phyloP scores from a whole-genome alignment of 2,329 filamentous ascomycete species.

The Colletotrichum caudatum region DNA sequence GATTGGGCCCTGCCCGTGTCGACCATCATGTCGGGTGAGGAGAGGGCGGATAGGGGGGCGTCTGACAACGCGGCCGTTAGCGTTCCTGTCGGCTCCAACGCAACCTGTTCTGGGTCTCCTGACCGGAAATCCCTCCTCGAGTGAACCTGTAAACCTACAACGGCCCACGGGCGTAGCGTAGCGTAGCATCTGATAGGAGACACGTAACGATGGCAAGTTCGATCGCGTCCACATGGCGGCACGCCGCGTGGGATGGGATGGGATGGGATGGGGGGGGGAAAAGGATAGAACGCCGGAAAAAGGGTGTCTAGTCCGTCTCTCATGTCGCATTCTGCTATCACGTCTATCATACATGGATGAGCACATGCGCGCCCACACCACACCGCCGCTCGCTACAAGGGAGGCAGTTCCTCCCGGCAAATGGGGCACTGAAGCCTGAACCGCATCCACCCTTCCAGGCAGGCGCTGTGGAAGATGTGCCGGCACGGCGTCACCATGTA shows the following conservation, averaged over 20 bases:
- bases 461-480: slow-evolving; percentile 93
- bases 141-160: neutral
- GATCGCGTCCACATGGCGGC: neutral
- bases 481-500: slow-evolving; percentile 99
- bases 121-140: neutral
- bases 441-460: slow-evolving; percentile 96
- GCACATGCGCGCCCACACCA: neutral
- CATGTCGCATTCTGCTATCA: neutral
- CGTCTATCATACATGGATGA: neutral
- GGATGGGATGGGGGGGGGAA: no score
- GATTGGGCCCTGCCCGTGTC: neutral
- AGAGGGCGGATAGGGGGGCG: neutral
- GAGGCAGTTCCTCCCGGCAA: slow-evolving; percentile 89
- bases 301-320: no score
- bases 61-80: no score
- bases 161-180: neutral
- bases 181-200: neutral
- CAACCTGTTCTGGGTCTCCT: neutral
- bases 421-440: slow-evolving; percentile 95
- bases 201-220: neutral
- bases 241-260: no score
- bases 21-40: neutral
- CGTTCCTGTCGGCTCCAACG: no score
- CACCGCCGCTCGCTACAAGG: no score
- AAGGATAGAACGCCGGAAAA: neutral